Evolutionary conservation across 139 green algal species (phyloP).

Genomic region (Marvania coccoides): DNA sequence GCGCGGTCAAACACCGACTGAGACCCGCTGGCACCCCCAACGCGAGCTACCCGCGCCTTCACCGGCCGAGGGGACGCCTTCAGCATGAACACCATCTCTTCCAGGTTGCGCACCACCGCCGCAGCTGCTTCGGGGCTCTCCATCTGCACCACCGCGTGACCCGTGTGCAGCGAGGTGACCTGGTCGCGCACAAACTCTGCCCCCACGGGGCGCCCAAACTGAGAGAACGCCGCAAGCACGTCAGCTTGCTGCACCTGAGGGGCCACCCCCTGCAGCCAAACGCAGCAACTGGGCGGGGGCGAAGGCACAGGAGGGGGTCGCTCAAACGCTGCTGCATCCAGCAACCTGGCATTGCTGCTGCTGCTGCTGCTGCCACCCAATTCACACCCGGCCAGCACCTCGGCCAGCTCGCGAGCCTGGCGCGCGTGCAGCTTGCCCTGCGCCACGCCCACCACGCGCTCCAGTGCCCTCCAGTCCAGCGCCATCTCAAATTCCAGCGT

Average conservation of each 20-base stretch:
- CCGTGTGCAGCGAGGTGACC: neutral
- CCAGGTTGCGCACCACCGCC: neutral
- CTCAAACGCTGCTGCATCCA: neutral
- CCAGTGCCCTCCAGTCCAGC: neutral
- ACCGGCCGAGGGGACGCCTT: neutral
- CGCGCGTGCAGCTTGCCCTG: neutral
- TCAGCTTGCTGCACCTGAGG: neutral
- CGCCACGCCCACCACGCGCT: neutral
- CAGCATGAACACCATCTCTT: neutral
- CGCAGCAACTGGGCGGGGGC: neutral
- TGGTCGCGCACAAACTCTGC: neutral
- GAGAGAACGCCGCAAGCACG: neutral
- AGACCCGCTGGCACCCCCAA: neutral
- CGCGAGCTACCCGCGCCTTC: neutral
- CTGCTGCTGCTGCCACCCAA: too few relatives aligned
- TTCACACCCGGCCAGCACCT: neutral
- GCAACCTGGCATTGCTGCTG: too few relatives aligned
- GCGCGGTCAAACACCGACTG: neutral
- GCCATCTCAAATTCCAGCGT: neutral
- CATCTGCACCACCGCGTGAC: neutral
- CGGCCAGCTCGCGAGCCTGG: neutral
- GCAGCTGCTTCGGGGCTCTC: neutral
- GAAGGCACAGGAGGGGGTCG: neutral
- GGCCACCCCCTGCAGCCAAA: neutral
- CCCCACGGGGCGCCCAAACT: neutral